phyloP scores from a whole-genome alignment of 805 yeast species.

The Metschnikowia cubensis region DNA sequence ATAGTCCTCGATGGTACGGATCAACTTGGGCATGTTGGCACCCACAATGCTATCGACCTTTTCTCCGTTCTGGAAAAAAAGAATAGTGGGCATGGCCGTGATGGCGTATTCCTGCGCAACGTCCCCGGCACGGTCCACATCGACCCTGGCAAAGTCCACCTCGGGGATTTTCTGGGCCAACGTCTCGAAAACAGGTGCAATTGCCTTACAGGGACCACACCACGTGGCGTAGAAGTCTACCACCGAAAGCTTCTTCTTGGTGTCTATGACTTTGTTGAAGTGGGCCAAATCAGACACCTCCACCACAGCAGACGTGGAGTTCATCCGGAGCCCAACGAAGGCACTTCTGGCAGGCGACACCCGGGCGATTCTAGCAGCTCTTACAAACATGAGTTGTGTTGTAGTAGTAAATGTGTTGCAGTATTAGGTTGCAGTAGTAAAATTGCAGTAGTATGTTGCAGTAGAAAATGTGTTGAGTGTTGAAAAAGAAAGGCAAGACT shows the following conservation, averaged over 20 bases:
- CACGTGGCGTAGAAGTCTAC: conserved; percentile 69
- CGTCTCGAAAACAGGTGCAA: conserved; percentile 52
- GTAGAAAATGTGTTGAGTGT: too few relatives aligned
- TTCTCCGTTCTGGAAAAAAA: conserved; percentile 58
- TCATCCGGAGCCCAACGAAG: conserved; percentile 8
- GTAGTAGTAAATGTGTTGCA: too few relatives aligned
- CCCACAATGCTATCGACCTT: conserved; percentile 59
- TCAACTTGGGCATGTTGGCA: conserved; percentile 47
- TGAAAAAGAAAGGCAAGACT: too few relatives aligned
- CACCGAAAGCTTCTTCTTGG: conserved; percentile 41
- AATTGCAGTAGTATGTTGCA: too few relatives aligned
- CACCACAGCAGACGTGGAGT: conserved; percentile 21
- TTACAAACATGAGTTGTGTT: neutral
- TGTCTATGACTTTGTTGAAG: conserved; percentile 23
- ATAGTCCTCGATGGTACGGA: conserved; percentile 26
- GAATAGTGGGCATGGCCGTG: conserved; percentile 74
- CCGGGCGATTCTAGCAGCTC: conserved; percentile 1
- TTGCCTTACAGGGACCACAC: conserved; percentile 80
- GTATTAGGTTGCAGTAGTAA: too few relatives aligned
- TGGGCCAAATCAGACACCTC: conserved; percentile 28
- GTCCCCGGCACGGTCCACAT: conserved; percentile 61
- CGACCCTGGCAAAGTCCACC: conserved; percentile 64
- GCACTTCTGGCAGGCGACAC: neutral
- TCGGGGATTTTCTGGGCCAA: conserved; percentile 42
- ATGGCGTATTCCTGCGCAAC: conserved; percentile 59